Conservation (phyloP, 176 grass and related monocot genomes). For the Oryza meyeriana region DNA sequence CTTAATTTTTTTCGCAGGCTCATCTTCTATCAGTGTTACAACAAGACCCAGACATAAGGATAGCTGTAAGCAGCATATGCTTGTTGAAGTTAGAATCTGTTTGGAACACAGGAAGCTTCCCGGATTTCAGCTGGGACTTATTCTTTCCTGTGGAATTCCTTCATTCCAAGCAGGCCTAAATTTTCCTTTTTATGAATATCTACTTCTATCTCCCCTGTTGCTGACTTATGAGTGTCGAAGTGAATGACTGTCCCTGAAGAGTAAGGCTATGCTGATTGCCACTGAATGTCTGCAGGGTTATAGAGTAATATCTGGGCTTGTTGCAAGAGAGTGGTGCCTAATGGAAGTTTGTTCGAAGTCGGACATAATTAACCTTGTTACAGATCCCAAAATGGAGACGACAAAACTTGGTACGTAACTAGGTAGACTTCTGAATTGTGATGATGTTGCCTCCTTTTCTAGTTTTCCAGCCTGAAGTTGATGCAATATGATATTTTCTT, state of each 20-base stretch:
- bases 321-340: slow-evolving; percentile 73
- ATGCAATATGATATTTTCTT: neutral
- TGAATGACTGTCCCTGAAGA: neutral
- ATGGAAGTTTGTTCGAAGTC: slow-evolving; percentile 70
- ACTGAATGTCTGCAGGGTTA: slow-evolving; percentile 60
- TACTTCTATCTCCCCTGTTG: slow-evolving; percentile 1
- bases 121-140: neutral
- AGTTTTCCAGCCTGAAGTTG: neutral
- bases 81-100: neutral
- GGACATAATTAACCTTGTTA: slow-evolving; percentile 77
- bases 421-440: neutral
- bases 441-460: neutral
- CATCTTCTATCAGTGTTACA: slow-evolving; percentile 72
- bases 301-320: slow-evolving; percentile 64
- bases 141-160: neutral
- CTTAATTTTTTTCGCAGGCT: slow-evolving; percentile 51
- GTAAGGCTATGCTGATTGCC: neutral
- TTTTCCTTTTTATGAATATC: slow-evolving; percentile 13
- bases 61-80: slow-evolving; percentile 69
- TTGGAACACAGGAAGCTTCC: neutral
- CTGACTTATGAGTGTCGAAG: slow-evolving; percentile 5
- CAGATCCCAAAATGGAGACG: slow-evolving; percentile 59
- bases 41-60: slow-evolving; percentile 70
- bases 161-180: neutral
- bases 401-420: slow-evolving; percentile 66